Conservation (phyloP, 2,329 filamentous ascomycete genomes). For the Arthrobotrys musiformis region DNA sequence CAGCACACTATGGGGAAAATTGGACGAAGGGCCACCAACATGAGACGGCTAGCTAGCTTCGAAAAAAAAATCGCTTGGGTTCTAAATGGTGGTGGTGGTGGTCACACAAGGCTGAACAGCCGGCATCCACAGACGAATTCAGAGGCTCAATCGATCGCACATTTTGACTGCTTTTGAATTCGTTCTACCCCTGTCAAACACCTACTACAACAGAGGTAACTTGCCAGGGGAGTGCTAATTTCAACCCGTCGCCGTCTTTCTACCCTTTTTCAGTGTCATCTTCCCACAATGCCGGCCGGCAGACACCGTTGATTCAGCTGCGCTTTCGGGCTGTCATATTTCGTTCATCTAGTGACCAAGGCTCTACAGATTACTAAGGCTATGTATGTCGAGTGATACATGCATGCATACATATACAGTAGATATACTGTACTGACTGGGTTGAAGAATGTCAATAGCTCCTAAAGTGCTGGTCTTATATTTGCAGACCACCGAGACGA, state of each 20-base stretch:
- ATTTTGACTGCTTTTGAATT: conserved; percentile 6
- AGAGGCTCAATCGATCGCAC: conserved; percentile 44
- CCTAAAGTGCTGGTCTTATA: background rate
- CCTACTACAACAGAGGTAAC: background rate
- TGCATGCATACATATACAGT: background rate
- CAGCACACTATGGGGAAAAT: conserved; percentile 45
- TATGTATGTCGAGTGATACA: background rate
- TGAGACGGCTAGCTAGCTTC: conserved; percentile 20
- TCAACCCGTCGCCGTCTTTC: conserved; percentile 28
- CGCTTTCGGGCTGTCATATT: conserved; percentile 40
- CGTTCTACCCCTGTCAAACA: background rate
- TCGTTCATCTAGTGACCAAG: background rate
- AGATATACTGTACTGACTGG: too few species aligned
- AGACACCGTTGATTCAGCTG: conserved; percentile 39
- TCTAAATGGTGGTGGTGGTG: too few species aligned
- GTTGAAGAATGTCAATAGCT: background rate
- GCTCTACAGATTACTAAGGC: conserved; percentile 2
- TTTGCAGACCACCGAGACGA: background rate
- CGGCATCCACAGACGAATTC: conserved; percentile 26
- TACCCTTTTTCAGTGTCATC: background rate
- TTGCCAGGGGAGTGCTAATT: conserved; percentile 4
- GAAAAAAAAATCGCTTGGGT: conserved; percentile 8
- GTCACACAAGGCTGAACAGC: conserved; percentile 56
- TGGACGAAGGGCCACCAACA: conserved; percentile 33
- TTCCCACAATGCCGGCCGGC: background rate